These are phyloP conservation scores for Kodamaea arcana DNA, from an alignment of 1,139 yeast species.

Conservation along the genomic window DNA sequence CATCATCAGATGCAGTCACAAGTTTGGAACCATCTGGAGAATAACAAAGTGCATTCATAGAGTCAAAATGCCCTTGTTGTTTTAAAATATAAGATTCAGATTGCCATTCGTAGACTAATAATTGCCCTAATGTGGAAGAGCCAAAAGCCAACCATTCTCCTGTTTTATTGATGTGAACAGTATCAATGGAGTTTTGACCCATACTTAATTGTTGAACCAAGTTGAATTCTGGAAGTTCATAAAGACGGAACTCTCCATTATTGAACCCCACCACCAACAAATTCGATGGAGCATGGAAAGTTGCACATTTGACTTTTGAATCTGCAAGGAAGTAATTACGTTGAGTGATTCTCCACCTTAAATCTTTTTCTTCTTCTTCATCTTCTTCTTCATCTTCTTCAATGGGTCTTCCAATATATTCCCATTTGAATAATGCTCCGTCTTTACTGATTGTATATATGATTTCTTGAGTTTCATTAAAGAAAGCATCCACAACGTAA, in stretches of 20 bases:
- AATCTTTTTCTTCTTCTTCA: slow-evolving; percentile 25
- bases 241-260: slow-evolving; percentile 89
- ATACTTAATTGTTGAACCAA: slow-evolving; percentile 83
- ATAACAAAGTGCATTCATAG: slow-evolving; percentile 77
- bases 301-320: slow-evolving; percentile 72
- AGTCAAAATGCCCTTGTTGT: slow-evolving; percentile 96
- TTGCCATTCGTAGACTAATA: slow-evolving; percentile 98
- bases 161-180: slow-evolving; percentile 70
- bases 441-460: slow-evolving; percentile 91
- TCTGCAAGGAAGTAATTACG: slow-evolving; percentile 74
- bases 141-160: slow-evolving; percentile 99
- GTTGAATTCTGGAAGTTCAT: slow-evolving; percentile 71
- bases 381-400: slow-evolving; percentile 35
- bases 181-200: slow-evolving; percentile 87
- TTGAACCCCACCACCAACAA: slow-evolving; percentile 84
- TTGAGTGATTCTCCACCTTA: slow-evolving; percentile 79
- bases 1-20: slow-evolving; percentile 95
- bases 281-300: slow-evolving; percentile 72
- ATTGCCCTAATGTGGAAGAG: slow-evolving; percentile 84
- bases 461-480: slow-evolving; percentile 78
- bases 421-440: slow-evolving; percentile 94
- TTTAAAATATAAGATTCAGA: slow-evolving; percentile 91
- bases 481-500: slow-evolving; percentile 80
- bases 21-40: slow-evolving; percentile 94
- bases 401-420: slow-evolving; percentile 56